These are phyloP conservation scores for Sporopachydermia cereana DNA, from an alignment of 1,139 yeast species.

Conservation along the genomic window DNA sequence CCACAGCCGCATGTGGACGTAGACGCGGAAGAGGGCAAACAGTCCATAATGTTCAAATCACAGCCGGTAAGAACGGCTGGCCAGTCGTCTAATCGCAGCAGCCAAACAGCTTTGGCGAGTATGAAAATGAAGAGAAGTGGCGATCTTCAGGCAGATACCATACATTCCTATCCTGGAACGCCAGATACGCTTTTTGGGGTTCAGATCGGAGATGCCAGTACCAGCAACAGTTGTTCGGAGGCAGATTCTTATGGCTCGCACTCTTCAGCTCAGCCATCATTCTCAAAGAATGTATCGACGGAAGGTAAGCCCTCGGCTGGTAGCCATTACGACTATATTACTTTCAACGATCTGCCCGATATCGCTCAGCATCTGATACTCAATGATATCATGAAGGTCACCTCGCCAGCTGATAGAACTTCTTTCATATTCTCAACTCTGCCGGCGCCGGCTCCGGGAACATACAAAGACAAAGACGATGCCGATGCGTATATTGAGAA, in stretches of 20 bases:
- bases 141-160: too few relatives aligned
- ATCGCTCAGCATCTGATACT: slow-evolving; percentile 81
- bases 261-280: slow-evolving; percentile 5
- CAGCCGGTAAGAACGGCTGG: not conserved
- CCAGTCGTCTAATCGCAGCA: slow-evolving; percentile 6
- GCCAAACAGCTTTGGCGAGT: not conserved
- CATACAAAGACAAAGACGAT: slow-evolving; percentile 57
- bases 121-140: too few relatives aligned
- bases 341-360: slow-evolving; percentile 81
- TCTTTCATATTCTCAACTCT: slow-evolving; percentile 79
- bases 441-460: slow-evolving; percentile 79
- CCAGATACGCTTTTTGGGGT: too few relatives aligned
- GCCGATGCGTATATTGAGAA: slow-evolving; percentile 67
- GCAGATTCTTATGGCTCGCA: too few relatives aligned
- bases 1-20: slow-evolving; percentile 64
- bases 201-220: too few relatives aligned
- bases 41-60: slow-evolving; percentile 40
- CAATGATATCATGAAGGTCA: slow-evolving; percentile 67
- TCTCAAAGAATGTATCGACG: slow-evolving; percentile 12
- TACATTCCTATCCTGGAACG: too few relatives aligned
- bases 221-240: too few relatives aligned
- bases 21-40: slow-evolving; percentile 52
- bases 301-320: slow-evolving; percentile 14
- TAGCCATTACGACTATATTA: slow-evolving; percentile 28
- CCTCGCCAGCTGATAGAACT: slow-evolving; percentile 34